phyloP scores from a whole-genome alignment of 495 filamentous ascomycete genomes.

The Hypoxylon trugodes region DNA sequence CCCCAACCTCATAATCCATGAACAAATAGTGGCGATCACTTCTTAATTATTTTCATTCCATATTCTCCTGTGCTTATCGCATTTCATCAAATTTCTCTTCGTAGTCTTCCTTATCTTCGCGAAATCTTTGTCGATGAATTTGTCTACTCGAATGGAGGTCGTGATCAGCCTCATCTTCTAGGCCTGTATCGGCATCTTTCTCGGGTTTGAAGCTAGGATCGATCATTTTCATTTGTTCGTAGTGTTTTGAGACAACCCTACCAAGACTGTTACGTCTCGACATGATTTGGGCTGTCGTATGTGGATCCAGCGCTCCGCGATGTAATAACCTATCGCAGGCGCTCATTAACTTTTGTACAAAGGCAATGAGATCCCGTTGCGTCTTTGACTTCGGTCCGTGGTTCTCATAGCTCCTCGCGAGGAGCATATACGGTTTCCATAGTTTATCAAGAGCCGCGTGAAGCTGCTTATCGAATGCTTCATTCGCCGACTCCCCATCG shows the following conservation, averaged over 20 bases:
- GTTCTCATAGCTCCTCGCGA: slow-evolving; percentile 39
- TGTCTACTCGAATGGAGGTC: too few species aligned
- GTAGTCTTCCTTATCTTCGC: neutral
- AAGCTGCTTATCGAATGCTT: slow-evolving; percentile 46
- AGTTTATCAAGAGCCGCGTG: slow-evolving; percentile 48
- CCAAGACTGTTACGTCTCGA: slow-evolving; percentile 41
- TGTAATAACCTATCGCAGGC: slow-evolving; percentile 47
- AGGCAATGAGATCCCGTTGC: slow-evolving; percentile 47
- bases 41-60: too few species aligned
- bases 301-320: slow-evolving; percentile 32
- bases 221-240: slow-evolving; percentile 18
- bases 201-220: slow-evolving; percentile 13
- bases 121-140: too few species aligned
- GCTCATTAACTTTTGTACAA: slow-evolving; percentile 52
- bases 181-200: neutral
- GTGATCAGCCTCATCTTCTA: slow-evolving; percentile 14
- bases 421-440: slow-evolving; percentile 47
- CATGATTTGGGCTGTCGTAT: slow-evolving; percentile 28
- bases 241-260: slow-evolving; percentile 28
- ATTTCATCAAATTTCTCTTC: too few species aligned
- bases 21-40: neutral
- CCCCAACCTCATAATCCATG: slow-evolving; percentile 2
- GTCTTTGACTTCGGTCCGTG: slow-evolving; percentile 21
- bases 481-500: slow-evolving; percentile 29
- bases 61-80: too few species aligned